A percentile compares a stretch with the other conserved stretches of the same genome.
Conservation (phyloP, 108 stramenopile genomes). For the Pseudonitzschia multiseries region DNA sequence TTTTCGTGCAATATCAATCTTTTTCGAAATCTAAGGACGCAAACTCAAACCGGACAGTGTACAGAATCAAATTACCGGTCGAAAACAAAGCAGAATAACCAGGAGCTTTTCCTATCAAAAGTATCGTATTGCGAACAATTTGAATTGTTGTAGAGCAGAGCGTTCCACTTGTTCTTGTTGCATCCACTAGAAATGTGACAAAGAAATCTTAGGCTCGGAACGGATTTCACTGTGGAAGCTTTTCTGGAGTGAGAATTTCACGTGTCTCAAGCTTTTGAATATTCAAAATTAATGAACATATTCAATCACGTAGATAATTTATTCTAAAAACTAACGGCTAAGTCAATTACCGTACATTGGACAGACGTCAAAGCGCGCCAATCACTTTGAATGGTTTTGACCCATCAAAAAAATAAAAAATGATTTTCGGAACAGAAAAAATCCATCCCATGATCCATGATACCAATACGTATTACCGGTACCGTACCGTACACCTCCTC, state of each 20-base stretch:
- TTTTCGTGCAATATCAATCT: background rate
- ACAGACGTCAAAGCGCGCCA: constrained; percentile 1
- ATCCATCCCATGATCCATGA: no score
- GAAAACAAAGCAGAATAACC: background rate
- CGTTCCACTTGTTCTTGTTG: background rate
- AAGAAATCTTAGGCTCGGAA: background rate
- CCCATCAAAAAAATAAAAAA: no score
- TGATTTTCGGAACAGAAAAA: no score
- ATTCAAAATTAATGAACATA: constrained; percentile 2
- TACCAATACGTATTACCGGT: no score
- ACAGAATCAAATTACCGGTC: background rate
- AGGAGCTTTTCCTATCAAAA: background rate
- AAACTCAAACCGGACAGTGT: background rate
- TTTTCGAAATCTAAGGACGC: background rate
- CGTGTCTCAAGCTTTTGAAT: constrained; percentile 1
- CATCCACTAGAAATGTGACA: constrained; percentile 1
- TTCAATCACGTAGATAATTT: constrained; percentile 7
- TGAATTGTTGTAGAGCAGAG: background rate
- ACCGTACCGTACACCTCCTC: no score
- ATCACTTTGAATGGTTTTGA: background rate
- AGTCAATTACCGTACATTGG: background rate
- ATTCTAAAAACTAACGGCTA: background rate
- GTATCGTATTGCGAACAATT: background rate
- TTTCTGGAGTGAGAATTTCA: background rate
- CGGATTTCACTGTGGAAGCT: background rate